Percentiles rank a stretch among this genome's conserved stretches.
These are phyloP conservation scores for Penicillium subrubescens DNA, from an alignment of 495 filamentous ascomycete species.

Conservation along the genomic window DNA sequence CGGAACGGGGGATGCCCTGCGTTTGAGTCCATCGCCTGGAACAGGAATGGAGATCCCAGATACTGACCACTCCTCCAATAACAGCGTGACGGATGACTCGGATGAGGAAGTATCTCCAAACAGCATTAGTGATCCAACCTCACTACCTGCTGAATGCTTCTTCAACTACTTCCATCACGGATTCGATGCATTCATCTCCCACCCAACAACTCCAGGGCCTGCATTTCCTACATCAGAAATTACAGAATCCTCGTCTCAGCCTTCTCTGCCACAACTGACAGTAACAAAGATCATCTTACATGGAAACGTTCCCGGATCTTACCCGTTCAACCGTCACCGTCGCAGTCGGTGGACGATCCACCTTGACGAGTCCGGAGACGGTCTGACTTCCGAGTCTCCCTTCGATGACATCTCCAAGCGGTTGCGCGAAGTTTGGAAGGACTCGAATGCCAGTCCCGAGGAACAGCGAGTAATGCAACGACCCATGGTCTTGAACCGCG, in stretches of 20 bases:
- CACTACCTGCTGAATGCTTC: conserved; percentile 71
- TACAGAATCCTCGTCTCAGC: conserved; percentile 38
- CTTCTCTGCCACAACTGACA: conserved; percentile 62
- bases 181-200: conserved; percentile 89
- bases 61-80: conserved; percentile 79
- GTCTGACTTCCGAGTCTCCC: conserved; percentile 71
- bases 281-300: conserved; percentile 91
- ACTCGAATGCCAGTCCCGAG: conserved; percentile 59
- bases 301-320: conserved; percentile 91
- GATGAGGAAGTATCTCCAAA: conserved; percentile 58
- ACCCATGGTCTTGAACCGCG: conserved; percentile 86
- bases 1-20: conserved; percentile 44
- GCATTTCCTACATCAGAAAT: conserved; percentile 55
- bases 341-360: conserved; percentile 85
- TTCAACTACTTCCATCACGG: conserved; percentile 97
- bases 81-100: conserved; percentile 75
- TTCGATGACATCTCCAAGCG: conserved; percentile 69
- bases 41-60: conserved; percentile 55
- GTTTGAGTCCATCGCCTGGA: conserved; percentile 45
- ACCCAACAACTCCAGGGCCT: conserved; percentile 66
- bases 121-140: conserved; percentile 39
- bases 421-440: conserved; percentile 73
- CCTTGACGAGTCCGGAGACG: conserved; percentile 33
- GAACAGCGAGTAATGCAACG: conserved; percentile 67
- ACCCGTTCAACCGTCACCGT: conserved; percentile 93